Evolutionary conservation across 371 early-diverging fungal species (phyloP).

Genomic region (Rhizomucor pusillus): DNA sequence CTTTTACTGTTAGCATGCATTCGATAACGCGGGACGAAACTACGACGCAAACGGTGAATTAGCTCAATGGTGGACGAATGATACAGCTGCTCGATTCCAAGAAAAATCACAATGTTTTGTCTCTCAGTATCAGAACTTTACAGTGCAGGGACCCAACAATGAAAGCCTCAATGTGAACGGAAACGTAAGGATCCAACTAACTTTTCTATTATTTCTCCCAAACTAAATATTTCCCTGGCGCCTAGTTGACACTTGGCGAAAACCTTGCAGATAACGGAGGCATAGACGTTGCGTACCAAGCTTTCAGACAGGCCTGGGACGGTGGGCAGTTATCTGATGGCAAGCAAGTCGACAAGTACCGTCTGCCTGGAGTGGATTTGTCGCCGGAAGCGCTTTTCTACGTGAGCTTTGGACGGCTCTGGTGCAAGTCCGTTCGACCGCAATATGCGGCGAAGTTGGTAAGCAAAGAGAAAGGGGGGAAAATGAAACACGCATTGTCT

Average conservation of each 20-base stretch:
- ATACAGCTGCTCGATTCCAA: constrained; percentile 47
- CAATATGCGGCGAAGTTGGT: constrained; percentile 19
- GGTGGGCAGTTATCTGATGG: not conserved
- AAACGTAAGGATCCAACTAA: constrained; percentile 19
- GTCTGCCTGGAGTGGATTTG: constrained; percentile 55
- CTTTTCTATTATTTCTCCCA: not conserved
- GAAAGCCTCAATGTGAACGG: constrained; percentile 45
- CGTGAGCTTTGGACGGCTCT: constrained; percentile 44
- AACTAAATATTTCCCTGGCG: not conserved
- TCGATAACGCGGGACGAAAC: constrained; percentile 52
- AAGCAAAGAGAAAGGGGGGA: constrained; percentile 12
- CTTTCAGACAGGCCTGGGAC: constrained; percentile 18
- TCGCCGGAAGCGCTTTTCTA: constrained; percentile 52
- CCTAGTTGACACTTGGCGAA: constrained; percentile 60
- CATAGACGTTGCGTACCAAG: constrained; percentile 31
- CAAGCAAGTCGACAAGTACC: constrained; percentile 20
- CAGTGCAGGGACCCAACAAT: constrained; percentile 23
- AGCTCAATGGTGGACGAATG: constrained; percentile 67
- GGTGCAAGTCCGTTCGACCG: constrained; percentile 46
- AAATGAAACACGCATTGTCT: too few relatives aligned
- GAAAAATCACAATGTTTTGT: constrained; percentile 58
- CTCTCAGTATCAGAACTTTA: constrained; percentile 58
- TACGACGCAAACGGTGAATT: constrained; percentile 47
- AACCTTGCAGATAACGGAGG: constrained; percentile 83
- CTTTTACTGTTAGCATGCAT: constrained; percentile 32